phyloP scores from a whole-genome alignment of 2,329 filamentous ascomycete species.

The Zymoseptoria brevis region DNA sequence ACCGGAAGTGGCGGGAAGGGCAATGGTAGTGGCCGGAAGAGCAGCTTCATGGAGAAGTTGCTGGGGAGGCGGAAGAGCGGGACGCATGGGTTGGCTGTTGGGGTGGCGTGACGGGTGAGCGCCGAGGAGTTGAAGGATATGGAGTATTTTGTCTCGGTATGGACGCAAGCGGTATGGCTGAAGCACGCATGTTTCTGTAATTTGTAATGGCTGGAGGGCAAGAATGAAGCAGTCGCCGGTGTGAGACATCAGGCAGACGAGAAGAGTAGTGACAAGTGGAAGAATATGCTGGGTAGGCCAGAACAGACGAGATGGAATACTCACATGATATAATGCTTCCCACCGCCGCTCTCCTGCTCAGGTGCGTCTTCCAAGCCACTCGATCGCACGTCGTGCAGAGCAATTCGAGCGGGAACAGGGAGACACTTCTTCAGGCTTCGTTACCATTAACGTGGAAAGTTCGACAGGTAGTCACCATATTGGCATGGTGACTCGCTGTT shows the following conservation, averaged over 20 bases:
- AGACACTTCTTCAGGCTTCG: no score
- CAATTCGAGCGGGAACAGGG: no score
- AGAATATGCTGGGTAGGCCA: not conserved
- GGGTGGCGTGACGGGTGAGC: not conserved
- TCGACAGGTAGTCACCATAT: not conserved
- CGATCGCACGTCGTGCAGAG: no score
- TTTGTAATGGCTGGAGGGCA: not conserved
- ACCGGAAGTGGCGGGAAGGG: slow-evolving; percentile 3
- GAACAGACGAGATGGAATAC: not conserved
- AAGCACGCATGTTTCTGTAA: not conserved
- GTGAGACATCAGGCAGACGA: not conserved
- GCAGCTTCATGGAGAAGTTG: slow-evolving; percentile 29
- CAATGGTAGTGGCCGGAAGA: slow-evolving; percentile 19
- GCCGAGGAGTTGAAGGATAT: not conserved
- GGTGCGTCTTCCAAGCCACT: no score
- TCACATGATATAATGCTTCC: not conserved
- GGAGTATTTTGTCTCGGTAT: not conserved
- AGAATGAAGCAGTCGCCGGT: not conserved
- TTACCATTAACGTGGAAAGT: not conserved
- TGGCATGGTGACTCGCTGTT: not conserved
- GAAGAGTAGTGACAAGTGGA: not conserved
- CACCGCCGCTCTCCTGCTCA: no score
- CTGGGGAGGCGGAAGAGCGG: slow-evolving; percentile 23
- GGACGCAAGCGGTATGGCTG: not conserved
- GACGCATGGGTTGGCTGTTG: not conserved